phyloP scores from a whole-genome alignment of 257 asterid species.

The Parsonsia alboflavescens region DNA sequence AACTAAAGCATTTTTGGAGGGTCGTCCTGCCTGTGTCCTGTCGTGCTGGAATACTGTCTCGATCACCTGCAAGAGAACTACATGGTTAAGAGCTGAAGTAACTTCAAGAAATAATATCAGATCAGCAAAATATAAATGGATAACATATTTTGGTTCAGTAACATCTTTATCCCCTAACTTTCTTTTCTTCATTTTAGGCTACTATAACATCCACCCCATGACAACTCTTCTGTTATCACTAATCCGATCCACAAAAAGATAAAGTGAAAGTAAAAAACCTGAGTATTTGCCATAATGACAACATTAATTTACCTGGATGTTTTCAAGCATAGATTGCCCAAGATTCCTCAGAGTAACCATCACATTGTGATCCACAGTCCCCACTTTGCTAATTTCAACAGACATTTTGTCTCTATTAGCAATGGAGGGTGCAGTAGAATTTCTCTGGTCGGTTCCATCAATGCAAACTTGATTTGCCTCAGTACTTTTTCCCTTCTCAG shows the following conservation, averaged over 20 bases:
- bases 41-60: constrained; percentile 78
- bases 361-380: constrained; percentile 35
- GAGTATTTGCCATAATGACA: neutral
- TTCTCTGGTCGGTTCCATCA: constrained; percentile 13
- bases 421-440: constrained; percentile 6
- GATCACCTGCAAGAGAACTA: constrained; percentile 46
- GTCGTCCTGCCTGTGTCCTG: constrained; percentile 14
- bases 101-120: no score
- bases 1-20: constrained; percentile 40
- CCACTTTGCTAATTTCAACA: constrained; percentile 29
- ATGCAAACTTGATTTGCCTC: constrained; percentile 21
- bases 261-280: neutral
- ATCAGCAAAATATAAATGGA: no score
- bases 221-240: no score
- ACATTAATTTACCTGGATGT: constrained; percentile 34
- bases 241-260: no score
- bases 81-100: no score
- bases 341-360: constrained; percentile 31
- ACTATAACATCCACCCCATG: no score
- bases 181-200: no score
- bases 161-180: no score
- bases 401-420: constrained; percentile 10
- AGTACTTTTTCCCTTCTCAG: constrained; percentile 25
- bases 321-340: constrained; percentile 45
- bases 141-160: no score